Evolutionary conservation across 2,329 filamentous ascomycete genomes (phyloP).

Genomic region (Tolypocladium sp.): DNA sequence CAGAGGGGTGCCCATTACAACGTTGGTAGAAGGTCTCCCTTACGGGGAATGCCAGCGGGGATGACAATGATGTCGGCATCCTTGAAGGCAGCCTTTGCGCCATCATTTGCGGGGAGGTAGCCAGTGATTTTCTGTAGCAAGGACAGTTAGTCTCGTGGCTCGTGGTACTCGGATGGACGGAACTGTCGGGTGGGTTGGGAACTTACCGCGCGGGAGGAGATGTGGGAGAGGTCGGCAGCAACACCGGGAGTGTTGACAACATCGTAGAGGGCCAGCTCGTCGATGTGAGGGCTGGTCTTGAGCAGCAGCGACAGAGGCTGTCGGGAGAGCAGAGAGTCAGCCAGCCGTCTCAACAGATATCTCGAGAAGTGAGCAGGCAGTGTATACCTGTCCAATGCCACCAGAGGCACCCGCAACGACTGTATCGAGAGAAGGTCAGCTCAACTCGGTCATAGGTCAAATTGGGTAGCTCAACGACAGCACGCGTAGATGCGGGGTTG

Average conservation of each 20-base stretch:
- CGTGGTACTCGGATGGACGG: not conserved
- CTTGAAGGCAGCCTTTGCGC: slow-evolving; percentile 80
- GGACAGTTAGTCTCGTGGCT: not conserved
- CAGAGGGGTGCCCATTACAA: not conserved
- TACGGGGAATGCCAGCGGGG: slow-evolving; percentile 95
- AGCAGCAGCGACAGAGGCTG: slow-evolving; percentile 93
- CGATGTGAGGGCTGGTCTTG: slow-evolving; percentile 80
- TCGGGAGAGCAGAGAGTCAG: slow-evolving; percentile 12
- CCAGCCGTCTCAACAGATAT: not conserved
- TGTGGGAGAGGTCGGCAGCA: slow-evolving; percentile 92
- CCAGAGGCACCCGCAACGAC: slow-evolving; percentile 92
- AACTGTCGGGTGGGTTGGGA: slow-evolving; percentile 3
- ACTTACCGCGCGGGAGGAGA: slow-evolving; percentile 74
- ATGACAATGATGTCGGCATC: slow-evolving; percentile 95
- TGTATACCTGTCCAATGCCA: slow-evolving; percentile 89
- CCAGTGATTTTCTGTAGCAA: slow-evolving; percentile 66
- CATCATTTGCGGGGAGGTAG: slow-evolving; percentile 78
- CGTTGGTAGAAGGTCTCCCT: slow-evolving; percentile 18
- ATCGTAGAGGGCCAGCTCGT: slow-evolving; percentile 96
- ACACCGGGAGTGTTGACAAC: slow-evolving; percentile 98
- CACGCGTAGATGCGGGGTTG: slow-evolving; percentile 13
- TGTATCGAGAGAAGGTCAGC: slow-evolving; percentile 18
- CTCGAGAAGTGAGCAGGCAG: not conserved
- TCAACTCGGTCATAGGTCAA: slow-evolving; percentile 2
- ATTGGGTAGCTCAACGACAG: not conserved